These are phyloP conservation scores for Skeletonema grethae DNA, from an alignment of 108 stramenopile genomes.

Conservation along the genomic window DNA sequence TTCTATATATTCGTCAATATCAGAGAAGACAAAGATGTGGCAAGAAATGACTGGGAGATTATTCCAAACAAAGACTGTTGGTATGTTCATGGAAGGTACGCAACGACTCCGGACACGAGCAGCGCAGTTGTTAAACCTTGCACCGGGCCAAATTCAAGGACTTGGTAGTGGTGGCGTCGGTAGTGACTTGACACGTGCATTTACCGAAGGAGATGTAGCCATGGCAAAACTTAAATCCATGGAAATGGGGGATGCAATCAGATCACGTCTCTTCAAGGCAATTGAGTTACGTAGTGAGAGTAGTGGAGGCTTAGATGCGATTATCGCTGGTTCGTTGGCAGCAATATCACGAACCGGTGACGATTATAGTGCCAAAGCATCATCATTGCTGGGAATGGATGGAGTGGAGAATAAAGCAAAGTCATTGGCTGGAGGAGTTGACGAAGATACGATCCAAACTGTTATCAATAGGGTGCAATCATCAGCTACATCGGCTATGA, in stretches of 20 bases:
- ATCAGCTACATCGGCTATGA: conserved; percentile 56
- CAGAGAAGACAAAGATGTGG: conserved; percentile 80
- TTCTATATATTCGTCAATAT: conserved; percentile 66
- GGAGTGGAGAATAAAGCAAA: conserved; percentile 7
- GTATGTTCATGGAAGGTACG: conserved; percentile 83
- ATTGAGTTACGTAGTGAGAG: conserved; percentile 86
- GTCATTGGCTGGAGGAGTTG: conserved; percentile 5
- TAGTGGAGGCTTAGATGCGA: conserved; percentile 87
- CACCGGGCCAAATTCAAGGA: conserved; percentile 59
- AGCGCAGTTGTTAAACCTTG: conserved; percentile 58
- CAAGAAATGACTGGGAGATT: conserved; percentile 83
- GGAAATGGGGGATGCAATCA: conserved; percentile 84
- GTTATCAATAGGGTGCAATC: conserved; percentile 63
- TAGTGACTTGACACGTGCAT: conserved; percentile 64
- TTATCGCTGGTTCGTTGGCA: conserved; percentile 83
- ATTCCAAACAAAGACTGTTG: conserved; percentile 71
- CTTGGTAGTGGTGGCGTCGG: not conserved
- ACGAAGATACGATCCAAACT: conserved; percentile 53
- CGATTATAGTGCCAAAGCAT: conserved; percentile 15
- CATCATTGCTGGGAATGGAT: conserved; percentile 14
- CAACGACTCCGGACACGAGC: conserved; percentile 76
- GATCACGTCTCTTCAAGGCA: conserved; percentile 70
- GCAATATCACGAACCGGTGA: conserved; percentile 41
- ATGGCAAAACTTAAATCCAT: conserved; percentile 84
- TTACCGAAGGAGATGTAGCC: conserved; percentile 90